Conservation (phyloP, 164 flowering plant species). For the Brasenia schreberi region DNA sequence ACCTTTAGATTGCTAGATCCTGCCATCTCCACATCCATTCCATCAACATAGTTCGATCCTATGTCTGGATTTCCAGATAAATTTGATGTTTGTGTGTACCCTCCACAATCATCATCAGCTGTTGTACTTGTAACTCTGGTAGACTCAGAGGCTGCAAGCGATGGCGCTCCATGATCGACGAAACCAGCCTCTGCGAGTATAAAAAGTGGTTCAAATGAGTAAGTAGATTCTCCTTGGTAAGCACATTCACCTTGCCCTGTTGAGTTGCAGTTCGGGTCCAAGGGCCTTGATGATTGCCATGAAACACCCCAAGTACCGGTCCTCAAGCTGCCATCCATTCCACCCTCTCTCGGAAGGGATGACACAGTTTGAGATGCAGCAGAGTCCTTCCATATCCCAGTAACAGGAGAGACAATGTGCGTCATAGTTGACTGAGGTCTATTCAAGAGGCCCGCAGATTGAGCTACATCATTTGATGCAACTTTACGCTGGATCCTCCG, state of each 20-base stretch:
- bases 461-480: conserved; percentile 29
- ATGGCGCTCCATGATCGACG: conserved; percentile 44
- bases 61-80: conserved; percentile 38
- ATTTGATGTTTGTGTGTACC: conserved; percentile 34
- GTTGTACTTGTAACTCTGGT: conserved; percentile 1
- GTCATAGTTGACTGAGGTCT: conserved; percentile 51
- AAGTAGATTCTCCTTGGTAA: conserved; percentile 49
- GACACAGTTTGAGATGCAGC: conserved; percentile 54
- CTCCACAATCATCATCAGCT: conserved; percentile 49
- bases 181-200: conserved; percentile 89
- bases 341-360: conserved; percentile 65
- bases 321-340: conserved; percentile 60
- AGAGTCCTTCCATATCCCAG: conserved; percentile 89
- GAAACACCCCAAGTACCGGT: conserved; percentile 70
- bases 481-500: conserved; percentile 56
- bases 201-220: conserved; percentile 91
- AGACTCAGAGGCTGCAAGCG: conserved; percentile 12
- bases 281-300: conserved; percentile 66
- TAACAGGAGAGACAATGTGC: conserved; percentile 48
- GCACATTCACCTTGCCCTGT: conserved; percentile 38
- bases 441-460: conserved; percentile 32
- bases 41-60: conserved; percentile 55
- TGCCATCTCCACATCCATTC: conserved; percentile 43
- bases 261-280: conserved; percentile 49
- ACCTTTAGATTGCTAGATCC: conserved; percentile 36